Percentiles rank a stretch among this genome's conserved stretches.
These are phyloP conservation scores for Cicer chorassanicum DNA, from an alignment of 306 rosid species.

Conservation along the genomic window DNA sequence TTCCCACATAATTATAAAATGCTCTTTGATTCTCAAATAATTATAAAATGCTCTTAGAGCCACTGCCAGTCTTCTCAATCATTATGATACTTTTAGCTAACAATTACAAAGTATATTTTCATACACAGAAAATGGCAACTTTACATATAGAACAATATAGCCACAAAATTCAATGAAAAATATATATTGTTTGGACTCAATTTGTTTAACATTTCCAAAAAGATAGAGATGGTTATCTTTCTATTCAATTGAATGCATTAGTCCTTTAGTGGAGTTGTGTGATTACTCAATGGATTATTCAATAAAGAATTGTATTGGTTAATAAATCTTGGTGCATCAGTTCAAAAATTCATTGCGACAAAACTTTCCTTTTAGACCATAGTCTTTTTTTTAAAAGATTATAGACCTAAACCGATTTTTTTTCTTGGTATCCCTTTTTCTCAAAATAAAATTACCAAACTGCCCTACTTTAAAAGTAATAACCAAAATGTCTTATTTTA, in stretches of 20 bases:
- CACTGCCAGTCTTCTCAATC: no score
- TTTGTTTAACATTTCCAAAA: neutral
- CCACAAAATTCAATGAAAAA: constrained; percentile 11
- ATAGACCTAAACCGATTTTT: neutral
- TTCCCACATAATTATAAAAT: no score
- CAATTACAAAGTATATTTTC: neutral
- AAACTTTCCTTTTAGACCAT: constrained; percentile 5
- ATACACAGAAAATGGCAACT: constrained; percentile 14
- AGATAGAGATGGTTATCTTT: neutral
- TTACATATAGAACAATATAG: neutral
- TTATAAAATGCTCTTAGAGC: no score
- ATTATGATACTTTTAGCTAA: constrained; percentile 6
- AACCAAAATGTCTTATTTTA: no score
- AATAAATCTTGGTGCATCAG: constrained; percentile 8
- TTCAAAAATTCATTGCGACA: neutral
- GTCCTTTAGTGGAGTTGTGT: neutral
- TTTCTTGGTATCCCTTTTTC: no score
- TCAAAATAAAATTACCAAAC: no score
- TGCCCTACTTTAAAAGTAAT: no score
- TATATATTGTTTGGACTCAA: neutral
- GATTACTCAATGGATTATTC: constrained; percentile 1
- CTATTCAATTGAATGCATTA: neutral
- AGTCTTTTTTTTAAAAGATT: neutral
- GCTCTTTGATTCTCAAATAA: no score
- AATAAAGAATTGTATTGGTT: neutral